Conservation (phyloP, 331 rosid species). For the Cydonia oblonga region DNA sequence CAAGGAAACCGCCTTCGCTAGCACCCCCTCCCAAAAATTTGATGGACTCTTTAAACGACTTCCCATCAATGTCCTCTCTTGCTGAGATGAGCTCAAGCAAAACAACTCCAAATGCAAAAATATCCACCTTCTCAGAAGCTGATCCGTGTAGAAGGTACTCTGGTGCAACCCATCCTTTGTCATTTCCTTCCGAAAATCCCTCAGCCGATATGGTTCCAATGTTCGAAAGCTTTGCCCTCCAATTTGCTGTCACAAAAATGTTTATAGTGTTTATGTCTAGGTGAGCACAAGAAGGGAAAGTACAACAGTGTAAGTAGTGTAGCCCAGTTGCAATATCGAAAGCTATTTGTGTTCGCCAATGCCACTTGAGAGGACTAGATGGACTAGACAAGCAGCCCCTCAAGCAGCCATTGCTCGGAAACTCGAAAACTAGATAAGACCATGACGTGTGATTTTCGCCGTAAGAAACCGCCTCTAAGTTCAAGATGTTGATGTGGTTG, state of each 20-base stretch:
- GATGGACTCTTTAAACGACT: slow-evolving; percentile 33
- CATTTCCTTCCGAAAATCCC: slow-evolving; percentile 1
- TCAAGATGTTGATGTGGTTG: slow-evolving; percentile 61
- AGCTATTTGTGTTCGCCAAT: slow-evolving; percentile 41
- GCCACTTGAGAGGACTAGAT: slow-evolving; percentile 31
- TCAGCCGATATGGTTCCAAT: slow-evolving; percentile 21
- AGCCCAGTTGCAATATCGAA: slow-evolving; percentile 64
- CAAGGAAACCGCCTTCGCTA: slow-evolving; percentile 43
- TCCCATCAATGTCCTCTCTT: slow-evolving; percentile 39
- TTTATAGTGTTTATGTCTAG: slow-evolving; percentile 34
- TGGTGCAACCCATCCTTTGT: slow-evolving; percentile 30
- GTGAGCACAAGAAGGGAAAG: slow-evolving; percentile 55
- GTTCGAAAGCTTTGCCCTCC: slow-evolving; percentile 50
- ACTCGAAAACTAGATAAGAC: slow-evolving; percentile 52
- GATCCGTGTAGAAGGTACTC: slow-evolving; percentile 12
- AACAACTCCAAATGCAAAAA: slow-evolving; percentile 59
- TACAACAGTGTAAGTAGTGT: slow-evolving; percentile 51
- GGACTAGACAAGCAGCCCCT: slow-evolving; percentile 38
- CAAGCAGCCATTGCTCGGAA: slow-evolving; percentile 52
- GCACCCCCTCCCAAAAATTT: slow-evolving; percentile 40
- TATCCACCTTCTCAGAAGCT: slow-evolving; percentile 41
- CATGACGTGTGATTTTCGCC: slow-evolving; percentile 31
- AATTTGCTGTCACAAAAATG: slow-evolving; percentile 37
- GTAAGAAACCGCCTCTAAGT: slow-evolving; percentile 48
- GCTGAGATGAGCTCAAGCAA: slow-evolving; percentile 59